Conservation (phyloP, 768 basidiomycete species). For the Erythrobasidium yunnanense region DNA sequence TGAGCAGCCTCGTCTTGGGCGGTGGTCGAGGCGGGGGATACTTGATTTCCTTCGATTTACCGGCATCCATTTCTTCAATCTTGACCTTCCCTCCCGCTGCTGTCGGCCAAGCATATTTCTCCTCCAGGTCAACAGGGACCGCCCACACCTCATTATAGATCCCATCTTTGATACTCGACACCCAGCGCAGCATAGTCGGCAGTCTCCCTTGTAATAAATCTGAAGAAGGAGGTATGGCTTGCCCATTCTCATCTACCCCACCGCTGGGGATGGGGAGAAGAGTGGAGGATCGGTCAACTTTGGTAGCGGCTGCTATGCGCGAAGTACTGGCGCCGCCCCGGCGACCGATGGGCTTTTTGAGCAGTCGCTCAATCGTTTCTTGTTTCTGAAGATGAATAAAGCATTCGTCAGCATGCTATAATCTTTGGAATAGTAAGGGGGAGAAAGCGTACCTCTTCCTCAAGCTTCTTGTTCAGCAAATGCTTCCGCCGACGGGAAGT, state of each 20-base stretch:
- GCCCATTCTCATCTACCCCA: not conserved
- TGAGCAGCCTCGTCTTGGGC: slow-evolving; percentile 15
- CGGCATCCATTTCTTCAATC: not conserved
- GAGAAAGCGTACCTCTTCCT: slow-evolving; percentile 56
- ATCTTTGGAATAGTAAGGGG: too few species aligned
- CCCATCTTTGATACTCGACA: slow-evolving; percentile 49
- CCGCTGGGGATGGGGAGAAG: not conserved
- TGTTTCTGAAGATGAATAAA: slow-evolving; percentile 46
- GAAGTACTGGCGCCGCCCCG: slow-evolving; percentile 22
- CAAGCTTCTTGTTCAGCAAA: slow-evolving; percentile 67
- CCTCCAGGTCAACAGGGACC: slow-evolving; percentile 2
- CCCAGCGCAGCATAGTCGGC: slow-evolving; percentile 62
- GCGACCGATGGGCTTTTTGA: slow-evolving; percentile 61
- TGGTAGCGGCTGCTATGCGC: slow-evolving; percentile 41
- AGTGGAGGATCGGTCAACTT: slow-evolving; percentile 41
- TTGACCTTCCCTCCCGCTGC: not conserved
- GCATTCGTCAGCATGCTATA: not conserved
- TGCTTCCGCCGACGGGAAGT: slow-evolving; percentile 71
- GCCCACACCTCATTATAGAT: slow-evolving; percentile 19
- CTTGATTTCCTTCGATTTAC: not conserved
- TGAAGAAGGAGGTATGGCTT: slow-evolving; percentile 39
- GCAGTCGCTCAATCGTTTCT: slow-evolving; percentile 76
- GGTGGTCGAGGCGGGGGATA: slow-evolving; percentile 24
- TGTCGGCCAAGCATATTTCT: slow-evolving; percentile 3
- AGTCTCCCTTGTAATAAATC: slow-evolving; percentile 31